Evolutionary conservation across 768 basidiomycete genomes (phyloP).

Genomic region (Gymnopilus junonius): DNA sequence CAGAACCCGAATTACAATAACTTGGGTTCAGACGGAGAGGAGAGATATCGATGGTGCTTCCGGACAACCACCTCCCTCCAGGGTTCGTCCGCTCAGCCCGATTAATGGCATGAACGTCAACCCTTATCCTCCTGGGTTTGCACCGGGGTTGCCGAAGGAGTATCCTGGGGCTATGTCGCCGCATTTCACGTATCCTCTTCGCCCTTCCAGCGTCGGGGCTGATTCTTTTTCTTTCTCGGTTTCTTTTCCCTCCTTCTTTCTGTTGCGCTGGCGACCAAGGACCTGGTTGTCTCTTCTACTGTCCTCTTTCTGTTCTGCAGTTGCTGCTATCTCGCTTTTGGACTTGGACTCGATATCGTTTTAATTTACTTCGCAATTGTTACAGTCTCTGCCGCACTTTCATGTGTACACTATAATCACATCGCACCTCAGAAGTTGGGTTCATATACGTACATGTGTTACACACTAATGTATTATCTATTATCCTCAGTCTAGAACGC

Average conservation of each 20-base stretch:
- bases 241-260: no score
- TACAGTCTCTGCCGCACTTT: neutral
- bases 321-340: neutral
- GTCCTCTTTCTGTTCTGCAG: neutral
- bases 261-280: neutral
- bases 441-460: neutral
- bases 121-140: constrained; percentile 25
- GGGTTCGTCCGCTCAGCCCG: constrained; percentile 45
- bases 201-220: constrained; percentile 8
- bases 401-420: neutral
- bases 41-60: constrained; percentile 27
- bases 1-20: neutral
- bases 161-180: constrained; percentile 12
- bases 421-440: neutral
- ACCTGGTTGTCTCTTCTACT: neutral
- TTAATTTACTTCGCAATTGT: neutral
- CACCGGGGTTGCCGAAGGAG: constrained; percentile 13
- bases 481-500: no score
- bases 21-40: constrained; percentile 5
- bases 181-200: constrained; percentile 20
- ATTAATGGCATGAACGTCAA: constrained; percentile 29
- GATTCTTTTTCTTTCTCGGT: neutral
- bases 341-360: neutral
- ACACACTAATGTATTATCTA: no score
- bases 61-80: constrained; percentile 37